These are phyloP conservation scores for Tirmania nivea DNA, from an alignment of 495 filamentous ascomycete genomes.

Conservation along the genomic window DNA sequence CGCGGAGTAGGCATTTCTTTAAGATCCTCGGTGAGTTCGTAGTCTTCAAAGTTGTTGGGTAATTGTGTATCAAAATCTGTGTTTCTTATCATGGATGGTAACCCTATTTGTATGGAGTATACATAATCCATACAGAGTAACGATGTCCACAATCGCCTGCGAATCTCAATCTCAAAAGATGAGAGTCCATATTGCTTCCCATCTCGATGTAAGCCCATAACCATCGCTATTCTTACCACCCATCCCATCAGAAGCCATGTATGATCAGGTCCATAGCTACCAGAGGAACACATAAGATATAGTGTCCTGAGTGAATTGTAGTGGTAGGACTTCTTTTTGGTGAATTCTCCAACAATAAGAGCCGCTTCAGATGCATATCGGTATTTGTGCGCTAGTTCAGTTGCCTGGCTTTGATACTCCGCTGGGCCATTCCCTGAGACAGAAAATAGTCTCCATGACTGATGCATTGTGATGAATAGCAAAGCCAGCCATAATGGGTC, in stretches of 20 bases:
- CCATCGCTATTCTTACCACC: slow-evolving; percentile 66
- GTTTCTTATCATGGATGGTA: slow-evolving; percentile 72
- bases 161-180: slow-evolving; percentile 79
- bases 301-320: slow-evolving; percentile 57
- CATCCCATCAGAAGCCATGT: slow-evolving; percentile 65
- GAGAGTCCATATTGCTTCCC: slow-evolving; percentile 59
- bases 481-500: slow-evolving; percentile 76
- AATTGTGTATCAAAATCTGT: slow-evolving; percentile 68
- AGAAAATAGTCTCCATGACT: slow-evolving; percentile 80
- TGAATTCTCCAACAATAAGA: slow-evolving; percentile 70
- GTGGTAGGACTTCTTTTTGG: slow-evolving; percentile 51
- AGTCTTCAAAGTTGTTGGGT: slow-evolving; percentile 80
- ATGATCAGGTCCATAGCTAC: slow-evolving; percentile 58
- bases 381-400: slow-evolving; percentile 62
- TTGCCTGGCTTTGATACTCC: slow-evolving; percentile 46
- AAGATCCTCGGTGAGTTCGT: slow-evolving; percentile 67
- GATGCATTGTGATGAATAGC: slow-evolving; percentile 65
- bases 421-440: slow-evolving; percentile 78
- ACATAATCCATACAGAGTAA: slow-evolving; percentile 61
- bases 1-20: slow-evolving; percentile 55
- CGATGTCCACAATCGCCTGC: slow-evolving; percentile 70
- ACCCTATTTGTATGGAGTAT: slow-evolving; percentile 75
- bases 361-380: slow-evolving; percentile 69
- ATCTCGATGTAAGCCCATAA: slow-evolving; percentile 92
- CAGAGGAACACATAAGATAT: slow-evolving; percentile 64